Base-by-base conservation (phyloP, 1,284 basidiomycete species). In the Sphaerobolus stellatus region DNA sequence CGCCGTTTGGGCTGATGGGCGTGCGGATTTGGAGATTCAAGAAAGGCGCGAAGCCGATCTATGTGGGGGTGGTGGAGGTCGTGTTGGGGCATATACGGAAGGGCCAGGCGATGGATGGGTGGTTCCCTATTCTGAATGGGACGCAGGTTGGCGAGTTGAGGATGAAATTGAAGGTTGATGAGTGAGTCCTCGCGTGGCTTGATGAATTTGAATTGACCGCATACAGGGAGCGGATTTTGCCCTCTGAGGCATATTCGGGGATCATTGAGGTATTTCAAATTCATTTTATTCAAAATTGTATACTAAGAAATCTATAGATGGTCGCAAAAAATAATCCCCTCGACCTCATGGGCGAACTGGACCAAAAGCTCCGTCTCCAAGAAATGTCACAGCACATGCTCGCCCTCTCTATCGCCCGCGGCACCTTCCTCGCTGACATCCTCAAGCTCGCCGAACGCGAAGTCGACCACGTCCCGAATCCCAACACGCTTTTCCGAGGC, bases 81-180 rank as follows among this genome's bases (percentile, higher is more conserved):
- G 74, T 82, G 2, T 72, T 92, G 28, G 71, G 72, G 6, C 87
- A 88, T 62, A 88, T 92, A 62, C 79, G 84, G 18, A 76, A 89
- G 31, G 82, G 85, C 16, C 86, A 90, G 60, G 67, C 72, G 7
- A 76, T 90, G 13, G 90, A 93, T 63, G 90, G 88, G 8, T 92
- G 88, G 88, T 92, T 85, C 69, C 86, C 89, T n/a, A 80, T 91
- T 16, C 69, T 88, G 52, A 75, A 74, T 30, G 78, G 82, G 59
- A 65, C 81, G 43, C 85, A 86, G 63, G 77, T 83, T 5, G 90
- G 90, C 30, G 89, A 92, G 59, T 70, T 93, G 49, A 79, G 83
- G 50, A 69, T 93, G 63, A 86, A 83, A 61, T 68, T 92, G 48
- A 75, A 78, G 57, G 82, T 92, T 8, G 81, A 88, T 54, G 91